Conservation (phyloP, 73 alveolate genomes). For the Durusdinium trenchii region DNA sequence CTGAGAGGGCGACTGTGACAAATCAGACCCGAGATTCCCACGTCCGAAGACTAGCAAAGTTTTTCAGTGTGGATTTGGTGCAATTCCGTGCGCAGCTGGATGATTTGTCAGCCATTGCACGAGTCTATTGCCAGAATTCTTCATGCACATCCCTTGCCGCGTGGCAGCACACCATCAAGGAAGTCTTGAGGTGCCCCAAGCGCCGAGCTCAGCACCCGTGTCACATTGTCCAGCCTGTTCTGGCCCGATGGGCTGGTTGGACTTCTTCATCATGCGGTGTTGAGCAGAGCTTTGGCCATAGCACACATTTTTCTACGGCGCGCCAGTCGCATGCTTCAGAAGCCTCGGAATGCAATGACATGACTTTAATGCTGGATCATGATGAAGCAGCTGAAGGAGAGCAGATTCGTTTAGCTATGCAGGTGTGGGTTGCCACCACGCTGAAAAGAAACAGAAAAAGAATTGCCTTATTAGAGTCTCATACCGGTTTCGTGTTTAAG, state of each 20-base stretch:
- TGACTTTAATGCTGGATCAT: too few relatives aligned
- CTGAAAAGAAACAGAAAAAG: too few relatives aligned
- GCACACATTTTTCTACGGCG: neutral
- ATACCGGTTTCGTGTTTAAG: too few relatives aligned
- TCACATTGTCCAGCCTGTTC: neutral
- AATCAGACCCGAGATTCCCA: neutral
- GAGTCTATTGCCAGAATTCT: neutral
- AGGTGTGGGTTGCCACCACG: too few relatives aligned
- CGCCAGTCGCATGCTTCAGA: constrained; percentile 2
- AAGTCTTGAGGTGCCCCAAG: neutral
- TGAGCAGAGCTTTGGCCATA: neutral
- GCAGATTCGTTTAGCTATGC: too few relatives aligned
- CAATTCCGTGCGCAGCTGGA: neutral
- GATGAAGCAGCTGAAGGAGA: too few relatives aligned
- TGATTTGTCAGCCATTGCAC: neutral
- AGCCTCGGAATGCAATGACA: too few relatives aligned
- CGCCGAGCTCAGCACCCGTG: neutral
- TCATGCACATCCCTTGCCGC: neutral
- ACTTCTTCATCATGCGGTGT: neutral
- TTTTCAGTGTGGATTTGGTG: neutral
- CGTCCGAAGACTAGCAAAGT: neutral
- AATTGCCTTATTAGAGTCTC: too few relatives aligned
- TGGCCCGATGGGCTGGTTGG: neutral
- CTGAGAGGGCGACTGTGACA: too few relatives aligned
- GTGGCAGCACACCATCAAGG: neutral